Conservation (phyloP, 495 filamentous ascomycete species). For the Tuber melanosporum region DNA sequence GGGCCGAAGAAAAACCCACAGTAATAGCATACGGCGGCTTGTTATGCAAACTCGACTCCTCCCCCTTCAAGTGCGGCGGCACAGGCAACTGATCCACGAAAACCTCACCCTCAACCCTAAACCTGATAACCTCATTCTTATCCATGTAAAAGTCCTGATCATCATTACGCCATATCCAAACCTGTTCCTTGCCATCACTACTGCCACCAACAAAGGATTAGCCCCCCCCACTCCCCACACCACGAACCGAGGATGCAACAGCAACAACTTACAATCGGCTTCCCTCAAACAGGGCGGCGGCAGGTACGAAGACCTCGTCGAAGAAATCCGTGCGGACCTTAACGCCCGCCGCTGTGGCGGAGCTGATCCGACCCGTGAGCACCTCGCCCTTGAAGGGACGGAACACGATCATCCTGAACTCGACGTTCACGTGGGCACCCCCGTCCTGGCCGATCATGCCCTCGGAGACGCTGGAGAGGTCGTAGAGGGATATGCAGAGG, state of each 20-base stretch:
- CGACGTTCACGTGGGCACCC: conserved; percentile 89
- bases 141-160: conserved; percentile 73
- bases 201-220: conserved; percentile 29
- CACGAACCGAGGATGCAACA: too few relatives aligned
- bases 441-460: conserved; percentile 86
- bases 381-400: conserved; percentile 91
- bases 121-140: conserved; percentile 75
- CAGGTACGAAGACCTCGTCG: conserved; percentile 76
- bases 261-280: conserved; percentile 58
- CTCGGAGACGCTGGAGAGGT: conserved; percentile 77
- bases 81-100: conserved; percentile 82
- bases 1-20: conserved; percentile 10
- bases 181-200: conserved; percentile 62
- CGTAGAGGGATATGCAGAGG: conserved; percentile 85
- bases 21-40: conserved; percentile 41
- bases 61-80: conserved; percentile 38
- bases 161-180: conserved; percentile 76
- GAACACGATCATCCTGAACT: conserved; percentile 89
- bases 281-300: conserved; percentile 61
- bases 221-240: neutral
- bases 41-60: conserved; percentile 35
- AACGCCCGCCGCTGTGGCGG: conserved; percentile 65
- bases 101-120: conserved; percentile 72
- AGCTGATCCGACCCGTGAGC: conserved; percentile 69
- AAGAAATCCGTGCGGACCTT: conserved; percentile 86